phyloP scores from a whole-genome alignment of 2,329 filamentous ascomycete genomes.

The Aspergillus candidus region DNA sequence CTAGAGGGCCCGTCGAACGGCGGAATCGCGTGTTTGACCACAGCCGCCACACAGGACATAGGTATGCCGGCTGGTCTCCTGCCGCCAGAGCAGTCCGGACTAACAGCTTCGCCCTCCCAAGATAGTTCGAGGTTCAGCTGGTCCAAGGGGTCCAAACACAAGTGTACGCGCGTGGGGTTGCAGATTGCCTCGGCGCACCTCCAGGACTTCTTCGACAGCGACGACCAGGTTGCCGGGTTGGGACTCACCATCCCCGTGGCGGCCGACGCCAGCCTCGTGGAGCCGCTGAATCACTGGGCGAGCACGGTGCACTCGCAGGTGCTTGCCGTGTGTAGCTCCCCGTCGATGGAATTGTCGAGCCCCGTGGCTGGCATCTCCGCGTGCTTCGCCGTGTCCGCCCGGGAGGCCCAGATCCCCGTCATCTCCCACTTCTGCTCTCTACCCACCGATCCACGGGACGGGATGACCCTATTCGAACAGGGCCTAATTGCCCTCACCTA shows the following conservation, averaged over 20 bases:
- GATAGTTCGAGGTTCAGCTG: conserved; percentile 24
- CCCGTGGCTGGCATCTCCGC: conserved; percentile 30
- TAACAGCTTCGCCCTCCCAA: conserved; percentile 13
- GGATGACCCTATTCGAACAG: conserved; percentile 22
- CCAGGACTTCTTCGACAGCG: conserved; percentile 31
- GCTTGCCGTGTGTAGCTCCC: conserved; percentile 26
- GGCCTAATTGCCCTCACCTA: conserved; percentile 34
- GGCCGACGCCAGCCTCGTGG: conserved; percentile 22
- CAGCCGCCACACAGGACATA: conserved; percentile 24
- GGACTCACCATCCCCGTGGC: conserved; percentile 23
- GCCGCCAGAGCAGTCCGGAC: conserved; percentile 8
- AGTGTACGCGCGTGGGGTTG: conserved; percentile 28
- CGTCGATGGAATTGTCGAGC: conserved; percentile 19
- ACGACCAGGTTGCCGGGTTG: conserved; percentile 29
- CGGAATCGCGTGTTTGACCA: conserved; percentile 29
- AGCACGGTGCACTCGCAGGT: conserved; percentile 28
- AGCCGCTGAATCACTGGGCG: conserved; percentile 30
- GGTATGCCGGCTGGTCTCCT: conserved; percentile 19
- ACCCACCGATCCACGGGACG: conserved; percentile 14
- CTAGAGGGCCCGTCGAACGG: conserved; percentile 21
- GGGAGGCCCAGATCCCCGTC: conserved; percentile 26
- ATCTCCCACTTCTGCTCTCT: conserved; percentile 34
- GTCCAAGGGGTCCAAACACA: conserved; percentile 29
- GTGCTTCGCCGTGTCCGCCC: conserved; percentile 28
- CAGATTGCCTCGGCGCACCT: conserved; percentile 32